These are phyloP conservation scores for Phytophthora citrophthora DNA, from an alignment of 352 stramenopile species.

Conservation along the genomic window DNA sequence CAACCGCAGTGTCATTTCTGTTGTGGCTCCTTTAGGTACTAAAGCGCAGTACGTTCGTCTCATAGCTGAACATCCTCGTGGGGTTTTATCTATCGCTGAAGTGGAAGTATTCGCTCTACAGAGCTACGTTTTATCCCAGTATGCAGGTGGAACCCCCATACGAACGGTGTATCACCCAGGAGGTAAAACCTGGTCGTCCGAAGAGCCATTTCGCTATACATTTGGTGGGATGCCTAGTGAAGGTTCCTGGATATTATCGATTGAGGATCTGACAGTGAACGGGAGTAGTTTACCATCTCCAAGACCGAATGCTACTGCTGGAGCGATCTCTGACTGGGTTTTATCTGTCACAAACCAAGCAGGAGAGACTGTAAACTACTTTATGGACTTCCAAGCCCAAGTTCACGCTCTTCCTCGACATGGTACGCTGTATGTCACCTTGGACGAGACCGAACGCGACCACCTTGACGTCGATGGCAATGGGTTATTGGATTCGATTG, in stretches of 20 bases:
- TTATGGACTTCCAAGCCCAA: conserved; percentile 70
- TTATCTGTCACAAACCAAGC: conserved; percentile 71
- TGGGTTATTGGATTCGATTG: conserved; percentile 56
- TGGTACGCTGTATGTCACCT: conserved; percentile 61
- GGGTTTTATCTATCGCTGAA: conserved; percentile 69
- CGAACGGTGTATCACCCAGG: conserved; percentile 51
- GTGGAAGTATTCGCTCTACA: conserved; percentile 75
- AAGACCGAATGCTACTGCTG: conserved; percentile 38
- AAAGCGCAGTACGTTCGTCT: conserved; percentile 73
- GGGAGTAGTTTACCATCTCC: conserved; percentile 6
- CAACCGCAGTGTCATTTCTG: conserved; percentile 42
- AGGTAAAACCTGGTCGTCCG: conserved; percentile 59
- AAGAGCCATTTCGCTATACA: conserved; percentile 59
- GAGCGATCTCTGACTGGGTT: conserved; percentile 77
- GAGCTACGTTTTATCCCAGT: conserved; percentile 63
- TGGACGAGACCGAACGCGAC: conserved; percentile 65
- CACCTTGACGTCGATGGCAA: conserved; percentile 72
- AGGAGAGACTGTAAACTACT: conserved; percentile 56
- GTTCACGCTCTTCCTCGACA: conserved; percentile 75
- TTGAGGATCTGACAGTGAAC: conserved; percentile 46
- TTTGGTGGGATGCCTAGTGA: conserved; percentile 61
- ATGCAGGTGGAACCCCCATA: conserved; percentile 61
- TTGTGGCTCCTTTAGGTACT: conserved; percentile 52
- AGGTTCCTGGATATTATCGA: conserved; percentile 64
- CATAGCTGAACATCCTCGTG: conserved; percentile 45